Evolutionary conservation across 2,329 filamentous ascomycete genomes (phyloP), one percentile per base, ranked within the genome.

Genomic region (Paramyrothecium sp.): DNA sequence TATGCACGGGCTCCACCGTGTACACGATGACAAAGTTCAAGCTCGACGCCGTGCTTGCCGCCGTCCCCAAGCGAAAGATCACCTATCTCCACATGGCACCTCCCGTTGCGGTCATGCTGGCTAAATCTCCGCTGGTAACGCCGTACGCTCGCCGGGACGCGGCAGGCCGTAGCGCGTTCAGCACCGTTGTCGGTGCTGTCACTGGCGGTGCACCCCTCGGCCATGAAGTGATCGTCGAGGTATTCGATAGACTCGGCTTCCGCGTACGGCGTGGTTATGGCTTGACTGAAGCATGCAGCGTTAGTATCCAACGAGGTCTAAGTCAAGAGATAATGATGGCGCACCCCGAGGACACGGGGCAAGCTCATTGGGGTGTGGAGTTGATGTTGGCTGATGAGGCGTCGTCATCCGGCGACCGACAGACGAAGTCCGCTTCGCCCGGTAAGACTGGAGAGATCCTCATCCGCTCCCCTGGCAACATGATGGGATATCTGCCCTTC

Each of bases 11-110:
- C 1, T 72, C 84, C 0, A 84, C 83, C 0, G 82, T 89, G 8
- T 91, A 90, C 69, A 78, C 89, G 52, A 90, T 92, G 88, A 77
- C 80, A 3, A 83, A 83, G 53, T 92, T 91, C 69, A 86, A 89
- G 60, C 89, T 91, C 56, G 66, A 86, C 26, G 73, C 81, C 56
- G 81, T 90, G 73, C 76, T 92, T n/a, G 76, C 81, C 30, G 79
- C 82, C 52, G 79, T 89, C 7, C 78, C 87, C 58, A 81, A 78
- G 51, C 86, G 82, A 66, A 77, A 78, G n/a, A 85, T 93, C 57
- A 89, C 87, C 0, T 81, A 84, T 63, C 71, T 91, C 34, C 77
- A 79, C 51, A 78, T 89, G 58, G 89, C 90, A 3, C 90, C 90
- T 2, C 89, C 90, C 0, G 84, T 92, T 26, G 81, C 89, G 2